Conservation (phyloP, 805 yeast species). For the Lipomyces starkeyi region DNA sequence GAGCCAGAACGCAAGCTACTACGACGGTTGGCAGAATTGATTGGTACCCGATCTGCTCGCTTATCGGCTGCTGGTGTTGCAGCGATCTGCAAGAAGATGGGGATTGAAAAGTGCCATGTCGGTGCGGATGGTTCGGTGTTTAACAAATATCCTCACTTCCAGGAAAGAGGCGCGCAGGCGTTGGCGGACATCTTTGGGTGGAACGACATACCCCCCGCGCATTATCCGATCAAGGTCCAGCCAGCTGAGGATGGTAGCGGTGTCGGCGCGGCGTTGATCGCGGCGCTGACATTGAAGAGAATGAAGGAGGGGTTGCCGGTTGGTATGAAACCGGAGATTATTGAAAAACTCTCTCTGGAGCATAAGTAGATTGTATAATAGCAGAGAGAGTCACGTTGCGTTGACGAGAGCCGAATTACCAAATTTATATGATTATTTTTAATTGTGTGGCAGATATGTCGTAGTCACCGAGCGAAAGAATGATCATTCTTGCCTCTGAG, state of each 20-base stretch:
- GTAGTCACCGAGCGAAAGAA: neutral
- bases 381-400: neutral
- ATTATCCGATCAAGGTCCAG: constrained; percentile 82
- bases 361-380: neutral
- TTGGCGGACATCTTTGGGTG: constrained; percentile 89
- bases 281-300: constrained; percentile 88
- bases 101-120: constrained; percentile 69
- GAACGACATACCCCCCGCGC: constrained; percentile 55
- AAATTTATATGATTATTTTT: neutral
- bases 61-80: constrained; percentile 94
- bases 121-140: constrained; percentile 98
- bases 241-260: constrained; percentile 99
- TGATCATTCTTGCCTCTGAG: neutral
- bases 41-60: constrained; percentile 92
- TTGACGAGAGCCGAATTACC: neutral
- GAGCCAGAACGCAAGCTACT: constrained; percentile 79
- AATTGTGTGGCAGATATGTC: neutral
- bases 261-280: constrained; percentile 98
- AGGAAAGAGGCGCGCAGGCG: constrained; percentile 85
- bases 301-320: constrained; percentile 31
- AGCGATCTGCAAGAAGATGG: constrained; percentile 88
- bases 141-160: constrained; percentile 91
- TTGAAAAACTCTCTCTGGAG: neutral
- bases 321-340: constrained; percentile 19
- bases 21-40: constrained; percentile 80